Evolutionary conservation across 208 protist genomes (phyloP).

Genomic region (Acanthamoeba sp.): DNA sequence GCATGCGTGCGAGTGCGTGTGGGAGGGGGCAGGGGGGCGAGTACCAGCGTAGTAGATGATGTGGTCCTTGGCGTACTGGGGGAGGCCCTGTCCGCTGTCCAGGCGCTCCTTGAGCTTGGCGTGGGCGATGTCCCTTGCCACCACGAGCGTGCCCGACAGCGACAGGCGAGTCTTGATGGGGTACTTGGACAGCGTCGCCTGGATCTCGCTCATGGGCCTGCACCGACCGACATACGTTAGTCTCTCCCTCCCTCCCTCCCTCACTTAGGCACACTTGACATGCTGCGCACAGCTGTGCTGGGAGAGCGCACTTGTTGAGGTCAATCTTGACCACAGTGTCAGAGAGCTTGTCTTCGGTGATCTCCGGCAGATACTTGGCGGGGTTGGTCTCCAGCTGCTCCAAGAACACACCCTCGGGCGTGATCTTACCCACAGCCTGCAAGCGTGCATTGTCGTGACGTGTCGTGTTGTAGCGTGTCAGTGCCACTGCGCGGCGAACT

Average conservation of each 20-base stretch:
- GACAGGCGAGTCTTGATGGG: constrained; percentile 95
- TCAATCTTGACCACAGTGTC: constrained; percentile 93
- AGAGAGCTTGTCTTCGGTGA: constrained; percentile 92
- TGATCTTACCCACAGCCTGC: constrained; percentile 95
- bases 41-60: constrained; percentile 96
- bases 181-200: constrained; percentile 91
- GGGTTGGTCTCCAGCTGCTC: constrained; percentile 97
- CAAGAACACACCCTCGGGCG: constrained; percentile 96
- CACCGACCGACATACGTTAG: too few species aligned
- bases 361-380: constrained; percentile 94
- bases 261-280: too few species aligned
- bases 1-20: background rate
- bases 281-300: too few species aligned
- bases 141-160: constrained; percentile 96
- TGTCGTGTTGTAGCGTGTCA: too few species aligned
- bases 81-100: constrained; percentile 92
- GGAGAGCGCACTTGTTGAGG: constrained; percentile 89
- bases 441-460: too few species aligned
- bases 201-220: constrained; percentile 92
- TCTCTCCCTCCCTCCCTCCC: too few species aligned
- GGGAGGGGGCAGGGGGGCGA: background rate
- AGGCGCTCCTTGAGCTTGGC: constrained; percentile 95
- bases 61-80: constrained; percentile 96
- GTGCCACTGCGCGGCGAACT: too few species aligned
- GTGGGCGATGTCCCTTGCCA: constrained; percentile 98